These are phyloP conservation scores for Pyrus betulifolia DNA, from an alignment of 306 rosid species.

Conservation along the genomic window DNA sequence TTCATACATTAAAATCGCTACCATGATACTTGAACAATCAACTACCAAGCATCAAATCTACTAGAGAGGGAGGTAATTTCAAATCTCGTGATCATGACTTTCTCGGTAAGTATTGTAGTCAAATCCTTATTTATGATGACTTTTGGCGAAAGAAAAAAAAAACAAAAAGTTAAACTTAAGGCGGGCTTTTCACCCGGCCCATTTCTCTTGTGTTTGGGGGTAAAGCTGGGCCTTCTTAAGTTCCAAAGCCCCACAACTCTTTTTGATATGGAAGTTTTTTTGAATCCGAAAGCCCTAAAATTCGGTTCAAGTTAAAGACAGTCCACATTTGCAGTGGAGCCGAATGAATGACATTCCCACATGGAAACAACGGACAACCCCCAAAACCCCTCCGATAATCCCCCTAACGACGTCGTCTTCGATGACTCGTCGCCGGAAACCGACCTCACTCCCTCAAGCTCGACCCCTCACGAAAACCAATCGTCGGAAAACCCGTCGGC, in stretches of 20 bases:
- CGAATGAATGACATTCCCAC: background rate
- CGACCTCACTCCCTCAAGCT: constrained; percentile 28
- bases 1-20: too few relatives aligned
- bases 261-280: background rate
- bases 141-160: too few relatives aligned
- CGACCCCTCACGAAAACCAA: constrained; percentile 29
- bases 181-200: background rate
- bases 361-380: constrained; percentile 24
- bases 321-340: background rate
- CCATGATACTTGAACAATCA: too few relatives aligned
- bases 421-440: constrained; percentile 38
- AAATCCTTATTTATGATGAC: too few relatives aligned
- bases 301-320: background rate
- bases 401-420: constrained; percentile 24
- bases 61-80: too few relatives aligned
- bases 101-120: too few relatives aligned
- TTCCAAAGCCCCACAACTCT: too few relatives aligned
- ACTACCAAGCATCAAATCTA: too few relatives aligned
- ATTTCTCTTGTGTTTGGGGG: background rate
- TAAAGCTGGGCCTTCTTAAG: background rate
- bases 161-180: background rate
- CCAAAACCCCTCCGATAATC: constrained; percentile 21
- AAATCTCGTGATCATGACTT: too few relatives aligned
- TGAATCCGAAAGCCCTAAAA: background rate
- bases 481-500: constrained; percentile 18